Percentiles rank a stretch among this genome's conserved stretches.
Conservation (phyloP, 139 green algal species). For the Chlorella sp. region DNA sequence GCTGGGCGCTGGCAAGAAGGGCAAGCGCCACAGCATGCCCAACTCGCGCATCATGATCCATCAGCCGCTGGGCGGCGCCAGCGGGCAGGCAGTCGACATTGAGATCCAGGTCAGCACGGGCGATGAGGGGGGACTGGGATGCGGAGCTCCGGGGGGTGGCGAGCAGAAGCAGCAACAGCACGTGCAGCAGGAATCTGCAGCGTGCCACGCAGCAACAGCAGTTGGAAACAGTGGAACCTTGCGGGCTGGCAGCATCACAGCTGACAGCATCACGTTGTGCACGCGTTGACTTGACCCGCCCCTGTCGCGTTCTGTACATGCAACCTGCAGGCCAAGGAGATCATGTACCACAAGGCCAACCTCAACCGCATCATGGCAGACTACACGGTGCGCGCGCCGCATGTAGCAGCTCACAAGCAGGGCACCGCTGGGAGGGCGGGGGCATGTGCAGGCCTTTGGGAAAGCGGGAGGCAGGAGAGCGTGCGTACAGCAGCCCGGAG, state of each 20-base stretch:
- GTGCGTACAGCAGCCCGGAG: too few species aligned
- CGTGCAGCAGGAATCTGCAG: not conserved
- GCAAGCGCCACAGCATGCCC: conserved; percentile 96
- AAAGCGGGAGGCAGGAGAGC: too few species aligned
- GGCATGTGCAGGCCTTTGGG: too few species aligned
- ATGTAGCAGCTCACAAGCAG: too few species aligned
- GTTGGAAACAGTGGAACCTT: not conserved
- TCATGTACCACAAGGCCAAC: conserved; percentile 99
- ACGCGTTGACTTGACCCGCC: too few species aligned
- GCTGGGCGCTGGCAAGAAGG: conserved; percentile 78
- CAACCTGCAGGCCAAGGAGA: conserved; percentile 92
- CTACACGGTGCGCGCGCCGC: conserved; percentile 76
- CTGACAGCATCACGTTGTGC: too few species aligned
- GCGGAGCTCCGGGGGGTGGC: too few species aligned
- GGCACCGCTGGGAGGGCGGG: too few species aligned
- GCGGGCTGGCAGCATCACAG: too few species aligned
- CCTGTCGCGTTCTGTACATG: too few species aligned
- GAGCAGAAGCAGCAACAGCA: not conserved
- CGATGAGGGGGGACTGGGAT: too few species aligned
- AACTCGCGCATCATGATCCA: conserved; percentile 99
- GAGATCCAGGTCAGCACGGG: conserved; percentile 81
- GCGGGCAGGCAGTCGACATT: conserved; percentile 80
- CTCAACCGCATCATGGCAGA: conserved; percentile 96
- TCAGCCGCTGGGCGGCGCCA: conserved; percentile 96
- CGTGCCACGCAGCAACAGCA: not conserved